These are phyloP conservation scores for Wickerhamomyces bisporus DNA, from an alignment of 805 yeast species.

Conservation along the genomic window DNA sequence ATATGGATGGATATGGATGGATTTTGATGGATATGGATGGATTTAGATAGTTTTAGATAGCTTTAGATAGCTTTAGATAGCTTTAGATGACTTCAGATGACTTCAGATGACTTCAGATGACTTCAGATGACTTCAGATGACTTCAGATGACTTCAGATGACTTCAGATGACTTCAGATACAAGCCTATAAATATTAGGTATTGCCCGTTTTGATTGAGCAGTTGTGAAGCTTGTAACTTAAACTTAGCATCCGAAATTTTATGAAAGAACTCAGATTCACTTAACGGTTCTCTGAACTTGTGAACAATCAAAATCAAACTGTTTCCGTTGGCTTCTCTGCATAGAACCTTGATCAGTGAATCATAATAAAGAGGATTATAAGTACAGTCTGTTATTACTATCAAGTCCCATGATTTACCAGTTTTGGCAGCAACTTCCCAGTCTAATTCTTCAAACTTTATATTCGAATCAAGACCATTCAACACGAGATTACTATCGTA, in stretches of 20 bases:
- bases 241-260: slow-evolving; percentile 8
- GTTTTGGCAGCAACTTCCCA: slow-evolving; percentile 28
- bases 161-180: too few relatives aligned
- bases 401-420: slow-evolving; percentile 29
- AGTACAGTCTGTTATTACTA: slow-evolving; percentile 37
- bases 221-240: slow-evolving; percentile 11
- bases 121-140: too few relatives aligned
- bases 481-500: slow-evolving; percentile 27
- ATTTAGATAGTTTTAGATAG: too few relatives aligned
- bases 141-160: too few relatives aligned
- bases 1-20: too few relatives aligned
- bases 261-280: slow-evolving; percentile 20
- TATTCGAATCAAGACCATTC: slow-evolving; percentile 10
- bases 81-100: too few relatives aligned
- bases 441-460: slow-evolving; percentile 28
- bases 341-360: slow-evolving; percentile 27
- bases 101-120: too few relatives aligned
- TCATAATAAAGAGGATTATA: slow-evolving; percentile 37
- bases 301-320: slow-evolving; percentile 19
- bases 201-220: slow-evolving; percentile 13
- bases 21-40: too few relatives aligned
- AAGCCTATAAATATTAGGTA: slow-evolving; percentile 19
- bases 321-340: slow-evolving; percentile 9
- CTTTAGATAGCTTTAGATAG: too few relatives aligned
- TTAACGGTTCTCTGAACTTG: slow-evolving; percentile 24